phyloP scores from a whole-genome alignment of 768 basidiomycete species.

The Ramaria rubella region DNA sequence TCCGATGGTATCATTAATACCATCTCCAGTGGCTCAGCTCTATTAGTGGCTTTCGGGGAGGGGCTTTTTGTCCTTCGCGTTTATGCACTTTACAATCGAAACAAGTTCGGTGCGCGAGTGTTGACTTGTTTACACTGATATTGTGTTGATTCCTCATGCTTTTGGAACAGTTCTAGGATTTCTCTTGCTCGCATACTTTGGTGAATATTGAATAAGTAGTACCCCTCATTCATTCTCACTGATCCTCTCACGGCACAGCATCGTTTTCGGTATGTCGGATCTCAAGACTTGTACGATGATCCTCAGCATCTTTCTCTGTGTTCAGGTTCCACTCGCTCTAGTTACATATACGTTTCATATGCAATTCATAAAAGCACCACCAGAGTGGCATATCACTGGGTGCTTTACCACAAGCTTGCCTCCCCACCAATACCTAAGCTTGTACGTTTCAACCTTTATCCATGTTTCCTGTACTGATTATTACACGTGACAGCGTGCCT shows the following conservation, averaged over 20 bases:
- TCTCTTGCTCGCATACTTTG: not conserved
- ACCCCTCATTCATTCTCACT: not conserved
- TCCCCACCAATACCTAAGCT: not conserved
- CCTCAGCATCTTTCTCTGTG: not conserved
- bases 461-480: not conserved
- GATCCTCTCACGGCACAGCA: not conserved
- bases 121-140: not conserved
- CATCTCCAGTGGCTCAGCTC: not conserved
- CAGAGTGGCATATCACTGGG: not conserved
- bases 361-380: not conserved
- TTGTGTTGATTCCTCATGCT: not conserved
- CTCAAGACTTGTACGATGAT: not conserved
- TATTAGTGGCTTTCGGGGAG: not conserved
- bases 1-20: no score
- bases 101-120: not conserved
- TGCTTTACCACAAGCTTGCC: not conserved
- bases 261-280: not conserved
- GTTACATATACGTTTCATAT: not conserved
- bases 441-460: not conserved
- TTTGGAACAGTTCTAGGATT: not conserved
- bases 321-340: not conserved
- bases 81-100: not conserved
- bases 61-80: not conserved
- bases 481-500: not conserved
- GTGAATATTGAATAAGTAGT: not conserved